Base-by-base conservation (phyloP, 805 yeast genomes). In the Dipodascus geniculatus region DNA sequence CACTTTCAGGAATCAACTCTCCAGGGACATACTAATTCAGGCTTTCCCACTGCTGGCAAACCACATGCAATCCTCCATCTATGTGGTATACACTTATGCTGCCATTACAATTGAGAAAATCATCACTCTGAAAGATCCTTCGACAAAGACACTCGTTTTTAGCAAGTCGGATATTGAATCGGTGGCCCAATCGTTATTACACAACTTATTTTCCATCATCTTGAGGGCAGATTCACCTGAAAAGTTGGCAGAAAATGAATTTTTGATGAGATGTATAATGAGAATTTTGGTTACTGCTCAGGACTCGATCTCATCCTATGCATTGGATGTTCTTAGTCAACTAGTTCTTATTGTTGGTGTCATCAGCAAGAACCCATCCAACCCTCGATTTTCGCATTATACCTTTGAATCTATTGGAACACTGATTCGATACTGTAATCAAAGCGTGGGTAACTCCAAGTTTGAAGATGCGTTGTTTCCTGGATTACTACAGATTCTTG, bases 171-270 rank as follows among this genome's bases (percentile, higher is more conserved):
- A 93, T 68, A 73, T 95, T 22, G 75, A 80, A 31, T 78, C 83
- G 1, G 76, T 83, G 52, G 74, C 80, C 1, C 76, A 79, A 57
- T 80, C 80, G 23, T 68, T 91, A 48, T 71, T 91, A 51, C 75
- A 75, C 38, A 82, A 78, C 56, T 71, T 91, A 48, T 85, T 93
- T 60, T 71, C 75, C 38, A 74, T 87, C 50, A 83, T 91, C 49
- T 60, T 56, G 1, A 56, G 53, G 19, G 75, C 78, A 8, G 66
- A 72, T 1, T 71, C 87, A 0, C 97, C 98, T 0, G 97, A 89
- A 65, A 91, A 89, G 64, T 72, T 95, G 51, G 89, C 97, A 0
- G 98, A 93, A 65, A 93, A 93, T 68, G 99, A 93, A 65, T 93
- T 87, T 65, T 74, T 93, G 64, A 87, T 93, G 83, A 87, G 84